A percentile compares a stretch with the other conserved stretches of the same genome.
Conservation (phyloP, 83 land plant genomes). For the Diphasiastrum complanatum region DNA sequence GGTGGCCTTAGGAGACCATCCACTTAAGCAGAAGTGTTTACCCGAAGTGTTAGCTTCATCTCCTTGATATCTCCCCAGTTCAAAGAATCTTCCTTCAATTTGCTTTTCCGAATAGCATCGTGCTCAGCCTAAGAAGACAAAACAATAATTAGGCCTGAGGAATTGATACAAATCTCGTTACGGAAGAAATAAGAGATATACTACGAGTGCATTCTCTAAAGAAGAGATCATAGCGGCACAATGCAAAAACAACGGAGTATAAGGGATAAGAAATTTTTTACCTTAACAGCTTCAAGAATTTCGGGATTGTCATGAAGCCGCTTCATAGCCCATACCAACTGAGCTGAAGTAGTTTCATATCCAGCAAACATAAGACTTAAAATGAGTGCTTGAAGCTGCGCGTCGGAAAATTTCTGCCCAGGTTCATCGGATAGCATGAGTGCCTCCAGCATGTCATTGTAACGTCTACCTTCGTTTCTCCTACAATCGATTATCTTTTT, state of each 20-base stretch:
- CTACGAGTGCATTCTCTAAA: background rate
- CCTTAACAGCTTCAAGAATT: slow-evolving; percentile 1
- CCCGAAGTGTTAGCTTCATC: too few species aligned
- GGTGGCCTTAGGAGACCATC: too few species aligned
- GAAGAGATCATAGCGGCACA: background rate
- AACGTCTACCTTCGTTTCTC: background rate
- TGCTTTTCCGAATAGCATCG: too few species aligned
- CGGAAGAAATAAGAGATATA: background rate
- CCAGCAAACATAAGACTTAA: slow-evolving; percentile 10
- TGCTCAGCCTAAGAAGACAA: too few species aligned
- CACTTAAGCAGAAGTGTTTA: too few species aligned
- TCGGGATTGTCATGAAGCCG: slow-evolving; percentile 10
- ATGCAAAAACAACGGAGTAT: too few species aligned
- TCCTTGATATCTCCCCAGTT: too few species aligned
- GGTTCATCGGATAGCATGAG: too few species aligned
- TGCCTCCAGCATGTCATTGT: slow-evolving; percentile 1
- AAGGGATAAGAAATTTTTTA: too few species aligned
- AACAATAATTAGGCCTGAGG: background rate
- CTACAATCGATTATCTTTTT: background rate
- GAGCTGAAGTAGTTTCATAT: slow-evolving; percentile 9
- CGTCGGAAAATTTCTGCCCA: background rate
- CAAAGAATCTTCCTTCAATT: too few species aligned
- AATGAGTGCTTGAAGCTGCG: slow-evolving; percentile 3
- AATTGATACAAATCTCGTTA: background rate
- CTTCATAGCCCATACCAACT: slow-evolving; percentile 13